A percentile compares a stretch with the other conserved stretches of the same genome.
Conservation (phyloP, 1,284 basidiomycete species). For the Sanguinoderma infundibulare region DNA sequence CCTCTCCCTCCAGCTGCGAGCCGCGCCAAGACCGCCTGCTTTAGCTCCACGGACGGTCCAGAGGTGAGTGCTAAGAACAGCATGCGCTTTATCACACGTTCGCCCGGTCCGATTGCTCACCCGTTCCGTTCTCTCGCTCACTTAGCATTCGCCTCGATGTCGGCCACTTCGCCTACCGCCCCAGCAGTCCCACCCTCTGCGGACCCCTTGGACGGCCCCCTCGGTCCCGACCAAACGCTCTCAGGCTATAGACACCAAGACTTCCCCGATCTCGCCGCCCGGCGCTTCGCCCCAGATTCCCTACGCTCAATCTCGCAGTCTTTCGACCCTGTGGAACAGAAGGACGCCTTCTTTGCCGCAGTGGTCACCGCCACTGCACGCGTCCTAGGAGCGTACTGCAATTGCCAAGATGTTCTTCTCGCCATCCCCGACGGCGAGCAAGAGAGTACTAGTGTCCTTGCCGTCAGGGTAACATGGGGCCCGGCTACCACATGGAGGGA, state of each 20-base stretch:
- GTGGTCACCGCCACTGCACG: conserved; percentile 39
- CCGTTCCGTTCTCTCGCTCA: conserved; percentile 8
- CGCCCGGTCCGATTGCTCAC: conserved; percentile 21
- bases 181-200: conserved; percentile 12
- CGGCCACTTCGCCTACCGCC: conserved; percentile 9
- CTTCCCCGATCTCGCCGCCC: conserved; percentile 28
- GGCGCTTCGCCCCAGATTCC: conserved; percentile 25
- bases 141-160: conserved; percentile 13
- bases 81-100: conserved; percentile 17
- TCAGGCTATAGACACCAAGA: conserved; percentile 27
- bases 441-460: conserved; percentile 25
- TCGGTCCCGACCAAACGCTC: conserved; percentile 20
- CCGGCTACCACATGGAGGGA: conserved; percentile 39
- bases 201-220: conserved; percentile 3
- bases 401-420: conserved; percentile 43
- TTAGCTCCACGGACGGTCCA: background rate
- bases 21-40: background rate
- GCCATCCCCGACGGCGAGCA: conserved; percentile 32
- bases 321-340: background rate
- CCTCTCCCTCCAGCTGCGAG: background rate
- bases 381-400: conserved; percentile 46
- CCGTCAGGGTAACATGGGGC: conserved; percentile 43
- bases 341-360: conserved; percentile 19
- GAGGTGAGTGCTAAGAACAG: conserved; percentile 1
- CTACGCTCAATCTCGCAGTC: conserved; percentile 19